Evolutionary conservation across 2,329 filamentous ascomycete genomes (phyloP), one percentile per base, ranked within the genome.

Genomic region (Periconia digitata): DNA sequence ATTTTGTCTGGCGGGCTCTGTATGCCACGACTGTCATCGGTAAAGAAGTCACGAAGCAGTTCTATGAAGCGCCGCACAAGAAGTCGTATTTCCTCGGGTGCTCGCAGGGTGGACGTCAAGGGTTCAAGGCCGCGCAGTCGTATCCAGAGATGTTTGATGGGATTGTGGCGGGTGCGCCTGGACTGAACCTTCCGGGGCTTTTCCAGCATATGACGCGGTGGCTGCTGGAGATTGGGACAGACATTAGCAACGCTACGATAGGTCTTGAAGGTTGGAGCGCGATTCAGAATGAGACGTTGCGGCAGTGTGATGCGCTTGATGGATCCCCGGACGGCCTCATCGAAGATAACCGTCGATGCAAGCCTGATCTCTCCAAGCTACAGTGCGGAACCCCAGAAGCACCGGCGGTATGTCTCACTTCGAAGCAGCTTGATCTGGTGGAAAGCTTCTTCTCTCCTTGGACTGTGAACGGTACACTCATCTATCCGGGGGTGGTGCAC

Each of bases 281-380:
- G 1, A 49, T 68, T 2, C 70, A 76, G 48, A 51, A 64, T 15
- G 72, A 74, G 40, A 66, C 77, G 35, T 50, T 80, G 18, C 63
- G 66, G 8, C 77, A 80, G 56, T 82, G 79, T 57, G 79, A 81
- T 52, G 58, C 55, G 3, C 62, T 78, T 7, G 79, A 81, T 53
- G 76, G 76, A n/a, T 70, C 72, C 8, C 57, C 62, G 13, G 79
- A 81, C 58, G 75, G 75, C 10, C 72, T 79, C 44, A 62, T 79
- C 29, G 75, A 77, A 55, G 72, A 76, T 51, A 70, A 76, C 3
- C 39, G 44, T 8, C 15, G 8, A 2, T 64, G 61, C 44, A 32
- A 54, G 10, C 55, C 53, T 17, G 43, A 54, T 21, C 32, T 41
- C 27, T 60, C 21, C 2, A 21, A 12, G 3, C 37, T 53, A 6